Conservation (phyloP, 1,139 yeast genomes). For the Blastobotrys arbuscula region DNA sequence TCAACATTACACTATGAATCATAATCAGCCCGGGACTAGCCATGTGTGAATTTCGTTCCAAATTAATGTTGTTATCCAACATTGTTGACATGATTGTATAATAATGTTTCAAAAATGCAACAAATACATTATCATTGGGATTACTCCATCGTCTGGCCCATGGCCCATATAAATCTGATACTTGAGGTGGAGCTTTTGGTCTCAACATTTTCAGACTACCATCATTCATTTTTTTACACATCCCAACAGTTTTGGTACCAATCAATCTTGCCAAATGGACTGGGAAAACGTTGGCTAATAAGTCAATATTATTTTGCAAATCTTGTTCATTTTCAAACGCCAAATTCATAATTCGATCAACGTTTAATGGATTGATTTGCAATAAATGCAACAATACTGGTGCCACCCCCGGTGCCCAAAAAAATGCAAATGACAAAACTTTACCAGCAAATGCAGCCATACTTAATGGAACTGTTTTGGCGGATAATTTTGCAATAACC, state of each 20-base stretch:
- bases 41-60: constrained; percentile 26
- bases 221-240: constrained; percentile 4
- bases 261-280: constrained; percentile 25
- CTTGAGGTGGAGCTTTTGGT: constrained; percentile 15
- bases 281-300: constrained; percentile 22
- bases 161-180: constrained; percentile 52
- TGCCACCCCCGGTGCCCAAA: constrained; percentile 56
- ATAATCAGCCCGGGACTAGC: constrained; percentile 36
- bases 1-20: constrained; percentile 33
- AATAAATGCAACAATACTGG: constrained; percentile 56
- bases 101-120: constrained; percentile 71
- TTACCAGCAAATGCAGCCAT: constrained; percentile 76
- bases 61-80: constrained; percentile 21
- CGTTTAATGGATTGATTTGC: constrained; percentile 42
- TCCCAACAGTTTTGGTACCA: constrained; percentile 19
- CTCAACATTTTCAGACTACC: constrained; percentile 8
- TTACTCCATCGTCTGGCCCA: constrained; percentile 68
- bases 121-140: constrained; percentile 51
- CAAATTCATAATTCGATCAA: constrained; percentile 31
- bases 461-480: constrained; percentile 53
- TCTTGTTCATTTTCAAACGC: constrained; percentile 15
- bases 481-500: constrained; percentile 47
- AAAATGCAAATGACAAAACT: constrained; percentile 62
- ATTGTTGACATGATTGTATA: constrained; percentile 31
- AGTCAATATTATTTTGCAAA: constrained; percentile 24